Conservation (phyloP, 306 rosid genomes). For the Gynostemma pentaphyllum region DNA sequence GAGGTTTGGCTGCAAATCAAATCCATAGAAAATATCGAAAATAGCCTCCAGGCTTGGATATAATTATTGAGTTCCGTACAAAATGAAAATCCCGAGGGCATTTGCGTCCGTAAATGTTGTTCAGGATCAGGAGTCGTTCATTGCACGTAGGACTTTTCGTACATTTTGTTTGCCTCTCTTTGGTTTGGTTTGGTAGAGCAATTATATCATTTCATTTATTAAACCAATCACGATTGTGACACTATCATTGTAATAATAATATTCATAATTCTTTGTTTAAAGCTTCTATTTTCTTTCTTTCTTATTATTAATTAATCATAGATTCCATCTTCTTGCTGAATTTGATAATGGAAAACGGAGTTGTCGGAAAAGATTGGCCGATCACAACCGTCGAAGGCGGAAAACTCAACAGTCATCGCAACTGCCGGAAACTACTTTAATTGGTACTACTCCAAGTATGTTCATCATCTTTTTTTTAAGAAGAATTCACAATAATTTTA, state of each 20-base stretch:
- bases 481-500: no score
- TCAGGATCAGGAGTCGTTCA: not conserved
- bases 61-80: constrained; percentile 44
- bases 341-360: constrained; percentile 96
- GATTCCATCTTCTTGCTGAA: constrained; percentile 88
- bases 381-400: constrained; percentile 92
- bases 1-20: not conserved
- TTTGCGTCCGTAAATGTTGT: constrained; percentile 43
- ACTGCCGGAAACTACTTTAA: constrained; percentile 13
- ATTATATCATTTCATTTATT: not conserved
- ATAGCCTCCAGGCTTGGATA: constrained; percentile 22
- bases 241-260: not conserved
- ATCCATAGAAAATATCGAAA: constrained; percentile 20
- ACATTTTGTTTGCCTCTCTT: constrained; percentile 35
- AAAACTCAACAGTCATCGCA: constrained; percentile 65
- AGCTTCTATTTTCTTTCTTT: not conserved
- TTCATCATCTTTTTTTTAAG: not conserved
- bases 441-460: constrained; percentile 39
- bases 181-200: constrained; percentile 15
- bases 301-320: constrained; percentile 4
- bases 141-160: constrained; percentile 32
- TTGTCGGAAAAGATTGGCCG: constrained; percentile 93
- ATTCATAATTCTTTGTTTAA: no score
- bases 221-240: not conserved
- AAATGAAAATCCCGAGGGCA: constrained; percentile 74